These are phyloP conservation scores for Fusarium albidum DNA, from an alignment of 2,329 filamentous ascomycete species.

Conservation along the genomic window DNA sequence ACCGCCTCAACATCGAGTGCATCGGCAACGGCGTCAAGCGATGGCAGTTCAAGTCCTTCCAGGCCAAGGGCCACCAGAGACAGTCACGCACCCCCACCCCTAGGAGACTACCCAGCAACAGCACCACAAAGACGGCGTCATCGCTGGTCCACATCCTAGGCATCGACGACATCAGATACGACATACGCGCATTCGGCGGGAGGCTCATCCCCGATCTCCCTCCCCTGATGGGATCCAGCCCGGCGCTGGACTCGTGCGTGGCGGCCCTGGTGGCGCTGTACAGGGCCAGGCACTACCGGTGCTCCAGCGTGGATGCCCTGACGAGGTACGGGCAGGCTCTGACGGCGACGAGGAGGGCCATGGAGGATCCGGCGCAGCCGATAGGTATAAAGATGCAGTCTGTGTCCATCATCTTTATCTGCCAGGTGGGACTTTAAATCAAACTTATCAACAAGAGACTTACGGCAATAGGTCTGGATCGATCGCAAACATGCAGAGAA, in stretches of 20 bases:
- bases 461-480: constrained; percentile 17
- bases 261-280: constrained; percentile 28
- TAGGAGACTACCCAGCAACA: constrained; percentile 22
- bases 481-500: constrained; percentile 19
- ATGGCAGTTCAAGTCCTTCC: constrained; percentile 27
- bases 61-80: background rate
- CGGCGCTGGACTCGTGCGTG: constrained; percentile 26
- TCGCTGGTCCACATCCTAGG: constrained; percentile 28
- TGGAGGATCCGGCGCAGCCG: constrained; percentile 13
- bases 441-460: background rate
- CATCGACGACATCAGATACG: constrained; percentile 31
- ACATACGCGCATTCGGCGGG: constrained; percentile 30
- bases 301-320: constrained; percentile 23
- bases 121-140: constrained; percentile 16
- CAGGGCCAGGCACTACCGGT: constrained; percentile 7
- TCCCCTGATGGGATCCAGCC: constrained; percentile 20
- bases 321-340: constrained; percentile 26
- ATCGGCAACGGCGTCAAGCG: constrained; percentile 31
- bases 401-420: constrained; percentile 26
- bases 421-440: constrained; percentile 17
- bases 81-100: background rate
- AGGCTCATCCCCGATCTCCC: constrained; percentile 28
- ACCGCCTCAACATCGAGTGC: constrained; percentile 23
- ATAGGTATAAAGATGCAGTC: constrained; percentile 26
- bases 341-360: constrained; percentile 2